Base-by-base conservation (phyloP, 2,329 filamentous ascomycete genomes). In the Chalaropsis ovoidea region DNA sequence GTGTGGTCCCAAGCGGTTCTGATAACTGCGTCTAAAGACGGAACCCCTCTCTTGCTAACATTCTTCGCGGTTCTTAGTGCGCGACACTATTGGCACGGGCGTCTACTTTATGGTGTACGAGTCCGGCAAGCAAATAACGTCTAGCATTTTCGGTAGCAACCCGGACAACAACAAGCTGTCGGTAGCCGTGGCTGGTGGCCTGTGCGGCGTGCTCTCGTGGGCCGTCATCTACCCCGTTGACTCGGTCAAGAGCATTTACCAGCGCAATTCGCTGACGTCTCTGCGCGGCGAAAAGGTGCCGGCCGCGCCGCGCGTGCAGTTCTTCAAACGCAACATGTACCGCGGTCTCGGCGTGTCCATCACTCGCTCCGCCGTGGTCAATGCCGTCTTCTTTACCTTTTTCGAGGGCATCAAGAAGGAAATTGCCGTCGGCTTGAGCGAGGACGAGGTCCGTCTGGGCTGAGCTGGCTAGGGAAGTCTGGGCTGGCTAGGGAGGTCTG, bases 101-200 rank as follows among this genome's bases (percentile, higher is more conserved):
- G 89, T 93, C 67, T 95, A 95, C 74, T 95, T 95, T 72, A 89
- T 89, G 77, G 92, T 90, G 39, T 95, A 95, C 74, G 90, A 95
- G 75, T 91, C 88, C 73, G 84, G 85, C 70, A 95, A 95, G 73
- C 89, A 94, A 74, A 76, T 93, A 27, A 81, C 91, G 17, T 64
- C 63, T 13, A 61, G 62, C 22, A 63, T 67, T 11, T 67, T 67
- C 19, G 43, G 61, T 43, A 67, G 58, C 39, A 66, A 66, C 39
- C 56, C 56, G 6, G 58, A 61, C 17, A 42, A 64, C 56, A 88
- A 88, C 71, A 88, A 89, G n/a, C 74, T 89, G 65, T 87, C 89
- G 17, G 89, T 94, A 41, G 82, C 92, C 15, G 79, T 86, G 61
- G 88, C 90, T 22, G 90, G 90, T 64, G 90, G 87, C 27, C 78